Percentiles rank a stretch among this genome's conserved stretches.
phyloP scores from a whole-genome alignment of 768 basidiomycete genomes.

The Lentinula guzmanii region DNA sequence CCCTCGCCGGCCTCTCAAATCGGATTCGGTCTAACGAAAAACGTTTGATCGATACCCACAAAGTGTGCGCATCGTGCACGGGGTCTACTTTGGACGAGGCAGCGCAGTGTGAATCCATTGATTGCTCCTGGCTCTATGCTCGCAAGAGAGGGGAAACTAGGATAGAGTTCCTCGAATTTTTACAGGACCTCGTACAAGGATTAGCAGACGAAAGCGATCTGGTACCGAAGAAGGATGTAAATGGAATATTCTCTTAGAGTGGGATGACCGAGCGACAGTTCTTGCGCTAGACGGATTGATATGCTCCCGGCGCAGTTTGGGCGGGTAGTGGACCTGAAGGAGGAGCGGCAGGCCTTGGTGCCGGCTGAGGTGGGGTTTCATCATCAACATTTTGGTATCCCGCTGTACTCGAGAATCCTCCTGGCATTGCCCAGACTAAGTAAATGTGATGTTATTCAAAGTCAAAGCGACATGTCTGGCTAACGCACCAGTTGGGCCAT shows the following conservation, averaged over 20 bases:
- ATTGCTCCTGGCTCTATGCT: conserved; percentile 81
- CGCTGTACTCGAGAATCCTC: conserved; percentile 56
- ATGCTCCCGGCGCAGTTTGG: conserved; percentile 30
- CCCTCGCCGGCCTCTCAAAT: conserved; percentile 50
- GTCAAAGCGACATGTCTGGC: not conserved
- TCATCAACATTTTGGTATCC: conserved; percentile 64
- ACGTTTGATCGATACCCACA: conserved; percentile 51
- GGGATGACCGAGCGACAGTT: not conserved
- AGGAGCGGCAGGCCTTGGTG: conserved; percentile 16
- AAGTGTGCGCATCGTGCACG: conserved; percentile 70
- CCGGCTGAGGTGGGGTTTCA: conserved; percentile 18
- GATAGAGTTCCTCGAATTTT: conserved; percentile 27
- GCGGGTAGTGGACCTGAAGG: conserved; percentile 13
- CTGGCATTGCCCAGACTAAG: conserved; percentile 76
- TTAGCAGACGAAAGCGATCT: conserved; percentile 17
- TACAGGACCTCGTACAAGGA: conserved; percentile 27
- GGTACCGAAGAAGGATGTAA: not conserved
- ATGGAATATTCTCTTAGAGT: not conserved
- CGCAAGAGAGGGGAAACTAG: conserved; percentile 52
- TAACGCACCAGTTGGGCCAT: conserved; percentile 50
- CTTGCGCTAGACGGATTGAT: conserved; percentile 33
- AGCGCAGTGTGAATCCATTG: conserved; percentile 73
- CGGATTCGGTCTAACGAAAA: conserved; percentile 50
- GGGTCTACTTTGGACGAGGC: conserved; percentile 48
- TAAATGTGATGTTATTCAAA: conserved; percentile 3